Evolutionary conservation across 2,329 filamentous ascomycete genomes (phyloP), one percentile per base, ranked within the genome.

Genomic region (Ceratocystis harringtonii): DNA sequence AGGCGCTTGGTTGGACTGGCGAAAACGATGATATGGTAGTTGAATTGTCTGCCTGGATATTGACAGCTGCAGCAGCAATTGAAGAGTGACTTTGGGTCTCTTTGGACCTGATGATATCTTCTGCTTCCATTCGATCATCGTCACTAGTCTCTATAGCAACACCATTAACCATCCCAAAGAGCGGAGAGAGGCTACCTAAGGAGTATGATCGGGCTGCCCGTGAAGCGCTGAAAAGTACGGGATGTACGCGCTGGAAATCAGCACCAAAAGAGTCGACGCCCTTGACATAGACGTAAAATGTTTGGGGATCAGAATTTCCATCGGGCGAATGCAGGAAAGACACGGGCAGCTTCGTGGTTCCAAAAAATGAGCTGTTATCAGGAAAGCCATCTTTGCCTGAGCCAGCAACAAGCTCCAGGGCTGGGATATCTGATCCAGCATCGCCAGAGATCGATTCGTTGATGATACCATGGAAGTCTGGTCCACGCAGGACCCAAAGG

Each of bases 201-300:
- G 32, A 15, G 10, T 65, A 61, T n/a, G 55, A 25, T 19, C 55
- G 50, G 12, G 36, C 55, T 8, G 63, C 52, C 5, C 44, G 30
- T 7, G 50, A 57, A 32, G 63, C 30, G 8, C 41, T 41, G 25
- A 60, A 67, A 15, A 57, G 58, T 3, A 67, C 48, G 10, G 66
- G 63, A 52, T 65, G 63, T 15, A 67, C 66, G 45, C 66, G 63
- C 41, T 67, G 66, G 50, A 60, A 67, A 17, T 65, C 58, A 5
- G 19, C 28, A 19, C 64, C 61, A n/a, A 50, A 41, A 7, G 57
- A 43, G 25, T 67, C 66, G 6, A 65, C 62, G 1, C 66, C 66
- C 30, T 52, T 67, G 19, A 65, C 66, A 60, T 65, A 65, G 8
- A 67, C 63, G 41, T 65, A 67, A n/a, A 67, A 65, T 19, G 60